Evolutionary conservation across 306 rosid genomes (phyloP), one percentile per base, ranked within the genome.

Genomic region (Vigna hirtella): DNA sequence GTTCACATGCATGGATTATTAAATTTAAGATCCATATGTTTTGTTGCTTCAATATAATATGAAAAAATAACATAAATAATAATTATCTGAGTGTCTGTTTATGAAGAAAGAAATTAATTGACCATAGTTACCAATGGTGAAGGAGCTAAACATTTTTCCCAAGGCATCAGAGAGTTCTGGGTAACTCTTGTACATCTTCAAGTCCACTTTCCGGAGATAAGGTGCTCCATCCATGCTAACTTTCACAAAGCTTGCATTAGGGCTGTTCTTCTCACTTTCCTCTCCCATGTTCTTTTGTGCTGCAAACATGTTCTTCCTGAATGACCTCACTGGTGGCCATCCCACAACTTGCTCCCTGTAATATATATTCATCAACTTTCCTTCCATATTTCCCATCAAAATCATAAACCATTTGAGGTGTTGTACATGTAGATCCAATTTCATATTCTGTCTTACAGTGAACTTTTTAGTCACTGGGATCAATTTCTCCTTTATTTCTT

Each of bases 141-240:
- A 90, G 82, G 96, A 85, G 66, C 85, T 89, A 83, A 95, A 93
- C 96, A 95, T 89, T 17, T 91, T 91, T 84, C 86, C 90, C 0
- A 95, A 86, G 82, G 98, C 93, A 85, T 89, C 89, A 57, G 91
- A 91, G 76, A 95, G 97, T 26, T 93, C 59, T 20, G 83, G 89
- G 87, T 95, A 95, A 68, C 81, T 81, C 40, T 81, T 89, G 88
- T 83, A 91, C 61, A 86, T 81, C 66, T 45, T 87, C 61, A 95
- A 81, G 79, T 93, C 99, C 43, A 95, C 90, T 49, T 95, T 93
- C 51, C 99, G 96, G 38, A 95, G 99, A 56, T 92, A 95, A 38
- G 99, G 99, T 24, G 99, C 99, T 40, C 99, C 99, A 40, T 95
- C 97, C 89, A 95, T 86, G 91, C 98, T 92, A 4, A 95, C 99